phyloP scores from a whole-genome alignment of 768 basidiomycete genomes.

The Mycena leptocephala region DNA sequence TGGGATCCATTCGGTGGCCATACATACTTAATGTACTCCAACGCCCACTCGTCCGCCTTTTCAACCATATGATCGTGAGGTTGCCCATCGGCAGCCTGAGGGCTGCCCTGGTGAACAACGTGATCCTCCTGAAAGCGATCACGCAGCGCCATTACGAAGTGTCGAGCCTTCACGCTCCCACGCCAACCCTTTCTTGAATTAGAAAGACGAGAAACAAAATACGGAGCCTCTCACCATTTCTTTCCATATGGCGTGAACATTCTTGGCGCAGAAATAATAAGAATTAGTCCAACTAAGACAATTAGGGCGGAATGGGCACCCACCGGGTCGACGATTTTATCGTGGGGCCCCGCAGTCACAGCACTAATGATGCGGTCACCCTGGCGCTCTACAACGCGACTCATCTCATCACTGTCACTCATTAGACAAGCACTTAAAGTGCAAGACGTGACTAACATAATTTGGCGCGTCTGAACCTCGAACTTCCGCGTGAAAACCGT shows the following conservation, averaged over 20 bases:
- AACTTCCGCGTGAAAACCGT: too few species aligned
- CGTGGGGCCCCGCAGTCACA: slow-evolving; percentile 25
- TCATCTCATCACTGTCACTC: slow-evolving; percentile 40
- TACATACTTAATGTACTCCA: slow-evolving; percentile 48
- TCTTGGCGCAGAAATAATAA: neutral
- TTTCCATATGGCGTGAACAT: slow-evolving; percentile 29
- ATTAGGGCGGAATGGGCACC: neutral
- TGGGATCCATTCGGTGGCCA: too few species aligned
- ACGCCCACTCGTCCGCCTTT: slow-evolving; percentile 47
- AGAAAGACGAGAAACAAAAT: neutral
- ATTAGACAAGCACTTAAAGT: neutral
- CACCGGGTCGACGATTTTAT: slow-evolving; percentile 28
- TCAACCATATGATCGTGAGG: neutral
- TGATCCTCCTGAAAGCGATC: slow-evolving; percentile 54
- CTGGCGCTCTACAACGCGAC: slow-evolving; percentile 42
- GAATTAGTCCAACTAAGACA: neutral
- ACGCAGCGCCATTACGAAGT: slow-evolving; percentile 55
- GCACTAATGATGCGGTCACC: slow-evolving; percentile 49
- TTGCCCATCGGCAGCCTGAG: neutral
- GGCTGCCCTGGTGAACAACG: too few species aligned
- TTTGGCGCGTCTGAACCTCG: too few species aligned
- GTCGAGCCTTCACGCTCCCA: slow-evolving; percentile 56
- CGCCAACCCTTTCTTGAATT: slow-evolving; percentile 50
- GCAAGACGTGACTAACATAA: slow-evolving; percentile 26
- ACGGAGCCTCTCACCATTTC: slow-evolving; percentile 10